Base-by-base conservation (phyloP, 108 stramenopile genomes). In the Aurantiochytrium sp. region DNA sequence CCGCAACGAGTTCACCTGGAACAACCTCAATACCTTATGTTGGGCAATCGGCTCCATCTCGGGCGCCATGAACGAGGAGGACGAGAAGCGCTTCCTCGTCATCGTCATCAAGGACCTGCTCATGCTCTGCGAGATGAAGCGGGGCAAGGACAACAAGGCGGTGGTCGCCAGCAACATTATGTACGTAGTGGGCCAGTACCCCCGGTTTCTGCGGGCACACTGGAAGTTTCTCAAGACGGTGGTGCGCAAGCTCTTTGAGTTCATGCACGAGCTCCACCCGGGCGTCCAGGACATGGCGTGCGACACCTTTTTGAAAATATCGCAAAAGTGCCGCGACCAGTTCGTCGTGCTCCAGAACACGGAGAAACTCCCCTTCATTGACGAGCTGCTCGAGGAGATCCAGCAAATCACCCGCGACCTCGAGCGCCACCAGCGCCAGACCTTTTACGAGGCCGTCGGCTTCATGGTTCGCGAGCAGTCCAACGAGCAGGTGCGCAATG, bases 171-270 rank as follows among this genome's bases (percentile, higher is more conserved):
- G 96, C 85, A 99, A 99, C 90, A 99, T 99, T 90, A 99, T 99
- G 99, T 99, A 99, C 90, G 98, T 99, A 37, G 98, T 99, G 24
- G 99, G 99, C 4, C 99, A 99, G 92, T 99, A 99, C 89, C 99
- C 99, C 45, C 96, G 99, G 3, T 99, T 99, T 92, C 90, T 99
- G 37, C 96, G 96, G 87, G 97, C 97, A 24, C 99, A 99, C 89
- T 99, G 99, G 99, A 99, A 98, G 93, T 99, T 99, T 90, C 94
- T 99, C 32, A 97, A 98, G 91, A 99, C 99, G n/a, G 99, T 99
- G 34, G 98, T 98, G 87, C 97, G 98, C 91, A 99, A 99, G 92
- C 94, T 99, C 27, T 99, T 99, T 91, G 98, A 99, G 92, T 99
- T 99, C 91, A 99, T 99, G 98, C 98, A 98, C 90, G 99, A 99